Evolutionary conservation across 768 basidiomycete species (phyloP), one percentile per base, ranked within the genome.

Genomic region (Erythrobasidium yunnanense): DNA sequence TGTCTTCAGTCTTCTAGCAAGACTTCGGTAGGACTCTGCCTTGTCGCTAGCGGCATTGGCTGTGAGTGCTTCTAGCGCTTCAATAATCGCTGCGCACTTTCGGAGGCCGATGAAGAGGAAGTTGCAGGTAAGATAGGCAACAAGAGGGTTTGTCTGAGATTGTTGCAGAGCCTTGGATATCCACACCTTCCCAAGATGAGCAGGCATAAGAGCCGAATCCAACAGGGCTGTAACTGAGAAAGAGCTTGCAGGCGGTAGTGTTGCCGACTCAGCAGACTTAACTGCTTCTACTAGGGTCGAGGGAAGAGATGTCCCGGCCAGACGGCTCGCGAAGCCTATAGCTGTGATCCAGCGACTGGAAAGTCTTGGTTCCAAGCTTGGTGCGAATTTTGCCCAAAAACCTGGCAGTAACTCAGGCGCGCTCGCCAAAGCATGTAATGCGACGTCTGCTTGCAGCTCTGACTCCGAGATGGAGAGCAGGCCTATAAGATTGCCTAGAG

Each of bases 261-360:
- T 51, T 51, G 49, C 11, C 38, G 7, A 25, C 49, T 51, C 7
- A 8, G 78, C 77, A 6, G 78, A 73, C 1, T 25, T 25, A 8
- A 11, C 49, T 8, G 49, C 79, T 32, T 35, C 49, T 29, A 66
- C 71, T 8, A 42, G 45, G 22, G 74, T 27, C 73, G 25, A 46
- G 46, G 58, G 33, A 45, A 11, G 33, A 58, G 66, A 49, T 69
- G 53, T 80, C 77, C 87, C 85, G 55, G 95, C 80, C 57, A 96
- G 81, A 6, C 80, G 80, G 1, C 86, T 88, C 42, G 88, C 83
- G 73, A 91, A 87, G 3, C 88, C 80, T 69, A 95, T 84, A 66
- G 90, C 93, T 0, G 86, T 83, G 32, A 96, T 84, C 91, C 93
- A 97, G 73, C 85, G 86, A 0, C 87, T 87, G 0, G 88, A 87